Conservation (phyloP, 768 basidiomycete species). For the Rhodotorula diobovata region DNA sequence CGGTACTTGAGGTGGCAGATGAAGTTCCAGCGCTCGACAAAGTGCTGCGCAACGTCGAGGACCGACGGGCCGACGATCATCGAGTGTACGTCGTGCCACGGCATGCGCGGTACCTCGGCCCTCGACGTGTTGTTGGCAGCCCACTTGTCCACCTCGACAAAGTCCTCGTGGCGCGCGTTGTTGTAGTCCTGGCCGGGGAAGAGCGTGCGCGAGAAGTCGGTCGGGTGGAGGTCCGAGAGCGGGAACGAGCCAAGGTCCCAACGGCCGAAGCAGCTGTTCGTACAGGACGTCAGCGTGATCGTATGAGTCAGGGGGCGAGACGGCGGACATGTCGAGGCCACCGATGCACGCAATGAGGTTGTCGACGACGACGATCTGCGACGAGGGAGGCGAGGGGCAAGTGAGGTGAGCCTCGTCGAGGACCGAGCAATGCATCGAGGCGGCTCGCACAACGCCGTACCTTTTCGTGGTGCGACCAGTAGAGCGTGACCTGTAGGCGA, state of each 20-base stretch:
- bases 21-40: constrained; percentile 71
- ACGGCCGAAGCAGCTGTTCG: constrained; percentile 62
- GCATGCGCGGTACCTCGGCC: constrained; percentile 36
- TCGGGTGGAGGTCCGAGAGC: constrained; percentile 85
- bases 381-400: no score
- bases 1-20: constrained; percentile 55
- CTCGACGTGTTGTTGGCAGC: constrained; percentile 36
- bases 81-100: constrained; percentile 63
- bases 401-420: no score
- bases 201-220: constrained; percentile 70
- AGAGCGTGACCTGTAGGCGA: constrained; percentile 26
- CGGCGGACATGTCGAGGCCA: constrained; percentile 69
- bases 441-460: no score
- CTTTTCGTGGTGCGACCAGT: constrained; percentile 92
- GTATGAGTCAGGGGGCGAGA: not conserved
- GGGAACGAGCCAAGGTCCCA: constrained; percentile 77
- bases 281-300: not conserved
- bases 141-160: constrained; percentile 65
- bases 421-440: no score
- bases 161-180: constrained; percentile 67
- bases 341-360: constrained; percentile 81
- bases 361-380: constrained; percentile 73
- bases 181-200: constrained; percentile 95
- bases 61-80: constrained; percentile 75
- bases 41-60: constrained; percentile 88